Percentiles rank a stretch among this genome's conserved stretches.
Conservation (phyloP, 371 early-diverging fungal genomes). For the Mortierella polycephala region DNA sequence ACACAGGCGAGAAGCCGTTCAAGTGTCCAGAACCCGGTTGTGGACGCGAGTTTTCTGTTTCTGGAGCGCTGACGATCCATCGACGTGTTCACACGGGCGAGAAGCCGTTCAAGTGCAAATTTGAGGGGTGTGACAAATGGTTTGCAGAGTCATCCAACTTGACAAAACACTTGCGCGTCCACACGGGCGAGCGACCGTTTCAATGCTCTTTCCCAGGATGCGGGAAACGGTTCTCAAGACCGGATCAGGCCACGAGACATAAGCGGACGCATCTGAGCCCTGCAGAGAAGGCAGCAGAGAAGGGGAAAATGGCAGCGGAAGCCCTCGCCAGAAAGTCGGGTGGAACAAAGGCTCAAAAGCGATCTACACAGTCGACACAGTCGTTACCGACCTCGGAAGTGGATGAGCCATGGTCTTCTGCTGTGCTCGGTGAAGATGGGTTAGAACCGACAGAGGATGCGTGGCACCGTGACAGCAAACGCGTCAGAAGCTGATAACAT, state of each 20-base stretch:
- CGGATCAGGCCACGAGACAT: conserved; percentile 75
- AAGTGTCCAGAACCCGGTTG: conserved; percentile 77
- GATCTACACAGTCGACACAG: conserved; percentile 6
- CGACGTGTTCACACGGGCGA: conserved; percentile 76
- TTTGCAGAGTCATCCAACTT: conserved; percentile 84
- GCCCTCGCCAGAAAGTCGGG: conserved; percentile 7
- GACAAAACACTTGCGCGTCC: conserved; percentile 79
- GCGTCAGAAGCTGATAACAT: not conserved
- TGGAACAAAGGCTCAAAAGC: conserved; percentile 14
- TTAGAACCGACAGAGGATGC: not conserved
- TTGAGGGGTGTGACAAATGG: conserved; percentile 74
- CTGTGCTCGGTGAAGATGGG: not conserved
- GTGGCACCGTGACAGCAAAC: not conserved
- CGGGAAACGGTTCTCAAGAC: conserved; percentile 74
- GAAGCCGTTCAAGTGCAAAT: conserved; percentile 81
- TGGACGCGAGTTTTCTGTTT: conserved; percentile 77
- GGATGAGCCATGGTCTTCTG: conserved; percentile 12
- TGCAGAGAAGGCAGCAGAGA: conserved; percentile 44
- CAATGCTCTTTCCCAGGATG: conserved; percentile 70
- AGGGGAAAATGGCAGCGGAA: conserved; percentile 31
- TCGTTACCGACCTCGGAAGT: not conserved
- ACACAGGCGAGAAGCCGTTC: conserved; percentile 91
- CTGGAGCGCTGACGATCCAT: conserved; percentile 79
- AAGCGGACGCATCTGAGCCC: conserved; percentile 55
- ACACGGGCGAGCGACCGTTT: conserved; percentile 78